Percentiles rank a stretch among this genome's conserved stretches.
Conservation (phyloP, 169 alveolate genomes). For the Cryptosporidium andersoni region DNA sequence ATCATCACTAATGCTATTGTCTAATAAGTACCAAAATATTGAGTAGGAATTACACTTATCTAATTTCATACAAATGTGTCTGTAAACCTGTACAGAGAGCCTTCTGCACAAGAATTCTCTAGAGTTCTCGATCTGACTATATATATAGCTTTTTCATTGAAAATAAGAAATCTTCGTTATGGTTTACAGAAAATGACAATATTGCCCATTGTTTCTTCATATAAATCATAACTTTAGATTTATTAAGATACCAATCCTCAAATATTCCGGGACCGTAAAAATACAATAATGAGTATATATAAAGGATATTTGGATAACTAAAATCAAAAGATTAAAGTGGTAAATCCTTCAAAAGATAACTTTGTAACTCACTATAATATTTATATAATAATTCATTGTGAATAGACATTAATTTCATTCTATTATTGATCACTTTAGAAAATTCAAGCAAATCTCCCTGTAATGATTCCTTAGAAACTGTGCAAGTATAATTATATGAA, state of each 20-base stretch:
- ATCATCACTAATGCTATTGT: slow-evolving; percentile 55
- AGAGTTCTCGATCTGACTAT: neutral
- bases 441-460: neutral
- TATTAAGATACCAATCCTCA: slow-evolving; percentile 44
- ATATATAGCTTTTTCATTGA: neutral
- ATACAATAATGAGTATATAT: slow-evolving; percentile 35
- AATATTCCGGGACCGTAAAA: slow-evolving; percentile 31
- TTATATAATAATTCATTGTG: neutral
- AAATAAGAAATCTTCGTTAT: neutral
- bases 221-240: slow-evolving; percentile 18
- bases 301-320: slow-evolving; percentile 41
- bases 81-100: neutral
- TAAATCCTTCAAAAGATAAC: slow-evolving; percentile 4
- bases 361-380: slow-evolving; percentile 6
- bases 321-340: slow-evolving; percentile 37
- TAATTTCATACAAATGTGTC: neutral
- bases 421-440: neutral
- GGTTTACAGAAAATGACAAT: slow-evolving; percentile 32
- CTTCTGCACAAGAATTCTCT: slow-evolving; percentile 23
- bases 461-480: neutral
- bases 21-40: slow-evolving; percentile 49
- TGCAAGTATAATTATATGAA: neutral
- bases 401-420: neutral
- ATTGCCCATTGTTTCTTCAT: slow-evolving; percentile 65
- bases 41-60: slow-evolving; percentile 14